These are phyloP conservation scores for Rutidosis leptorrhynchoides DNA, from an alignment of 129 eudicot species.

Conservation along the genomic window DNA sequence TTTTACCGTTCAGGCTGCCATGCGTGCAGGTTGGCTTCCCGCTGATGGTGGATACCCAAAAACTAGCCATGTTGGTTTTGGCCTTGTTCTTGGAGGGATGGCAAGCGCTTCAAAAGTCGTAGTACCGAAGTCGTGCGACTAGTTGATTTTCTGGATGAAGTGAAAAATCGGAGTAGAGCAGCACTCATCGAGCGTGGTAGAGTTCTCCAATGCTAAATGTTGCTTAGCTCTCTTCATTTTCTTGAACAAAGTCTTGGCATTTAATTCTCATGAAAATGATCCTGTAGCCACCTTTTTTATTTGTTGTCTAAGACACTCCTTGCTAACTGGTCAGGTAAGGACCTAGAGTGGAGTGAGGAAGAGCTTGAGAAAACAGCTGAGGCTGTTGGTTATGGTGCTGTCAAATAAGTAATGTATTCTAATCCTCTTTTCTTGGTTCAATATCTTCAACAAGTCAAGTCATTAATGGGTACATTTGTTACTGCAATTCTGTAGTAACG, in stretches of 20 bases:
- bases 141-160: constrained; percentile 95
- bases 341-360: constrained; percentile 68
- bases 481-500: too few relatives aligned
- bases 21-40: constrained; percentile 91
- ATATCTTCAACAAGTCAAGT: not conserved
- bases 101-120: constrained; percentile 89
- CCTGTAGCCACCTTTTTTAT: not conserved
- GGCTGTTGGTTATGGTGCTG: constrained; percentile 98
- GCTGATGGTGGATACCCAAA: constrained; percentile 62
- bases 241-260: too few relatives aligned
- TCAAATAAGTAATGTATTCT: constrained; percentile 76
- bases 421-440: not conserved
- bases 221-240: not conserved
- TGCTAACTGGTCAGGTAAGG: constrained; percentile 53
- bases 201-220: too few relatives aligned
- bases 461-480: not conserved
- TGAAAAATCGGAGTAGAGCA: constrained; percentile 72
- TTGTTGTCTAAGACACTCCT: too few relatives aligned
- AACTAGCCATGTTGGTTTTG: constrained; percentile 89
- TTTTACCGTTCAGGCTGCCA: constrained; percentile 88
- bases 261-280: too few relatives aligned
- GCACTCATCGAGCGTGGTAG: constrained; percentile 82
- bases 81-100: constrained; percentile 98
- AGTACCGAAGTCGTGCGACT: constrained; percentile 80
- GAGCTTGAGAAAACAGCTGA: constrained; percentile 84